Conservation (phyloP, 1,284 basidiomycete genomes). For the Omphalotus olearius region DNA sequence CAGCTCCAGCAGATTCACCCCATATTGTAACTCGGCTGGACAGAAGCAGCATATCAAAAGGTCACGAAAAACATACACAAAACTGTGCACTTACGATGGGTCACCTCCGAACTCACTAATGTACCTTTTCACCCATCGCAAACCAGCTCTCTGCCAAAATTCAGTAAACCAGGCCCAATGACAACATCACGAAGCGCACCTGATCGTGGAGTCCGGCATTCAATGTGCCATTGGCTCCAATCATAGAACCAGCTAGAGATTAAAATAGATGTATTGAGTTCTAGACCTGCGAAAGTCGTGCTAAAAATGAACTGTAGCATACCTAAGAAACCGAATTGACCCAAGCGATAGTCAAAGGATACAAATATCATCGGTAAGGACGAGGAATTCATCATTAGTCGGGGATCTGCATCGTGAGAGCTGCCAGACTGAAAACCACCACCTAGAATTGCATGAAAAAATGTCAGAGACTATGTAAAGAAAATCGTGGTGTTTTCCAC, state of each 20-base stretch:
- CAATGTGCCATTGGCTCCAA: slow-evolving; percentile 23
- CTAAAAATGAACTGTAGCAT: neutral
- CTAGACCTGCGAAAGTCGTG: neutral
- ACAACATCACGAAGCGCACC: slow-evolving; percentile 17
- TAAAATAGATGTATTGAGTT: neutral
- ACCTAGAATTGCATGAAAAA: slow-evolving; percentile 21
- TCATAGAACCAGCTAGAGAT: slow-evolving; percentile 4
- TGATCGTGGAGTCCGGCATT: slow-evolving; percentile 37
- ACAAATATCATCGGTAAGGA: slow-evolving; percentile 33
- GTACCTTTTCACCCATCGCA: slow-evolving; percentile 21
- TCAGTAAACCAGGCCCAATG: neutral
- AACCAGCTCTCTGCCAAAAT: slow-evolving; percentile 28
- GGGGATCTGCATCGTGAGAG: slow-evolving; percentile 26
- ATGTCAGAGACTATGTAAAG: no score
- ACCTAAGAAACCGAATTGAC: slow-evolving; percentile 38
- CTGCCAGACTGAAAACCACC: slow-evolving; percentile 35
- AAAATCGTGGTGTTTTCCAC: neutral
- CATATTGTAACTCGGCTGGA: slow-evolving; percentile 17
- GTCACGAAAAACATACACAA: neutral
- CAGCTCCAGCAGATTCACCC: slow-evolving; percentile 16
- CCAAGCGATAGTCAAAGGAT: slow-evolving; percentile 37
- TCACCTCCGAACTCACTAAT: slow-evolving; percentile 16
- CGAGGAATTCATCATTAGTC: slow-evolving; percentile 23
- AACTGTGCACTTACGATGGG: neutral
- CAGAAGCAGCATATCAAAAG: neutral